Evolutionary conservation across 2,329 filamentous ascomycete species (phyloP), one percentile per base, ranked within the genome.

Genomic region (Colletotrichum navitas): DNA sequence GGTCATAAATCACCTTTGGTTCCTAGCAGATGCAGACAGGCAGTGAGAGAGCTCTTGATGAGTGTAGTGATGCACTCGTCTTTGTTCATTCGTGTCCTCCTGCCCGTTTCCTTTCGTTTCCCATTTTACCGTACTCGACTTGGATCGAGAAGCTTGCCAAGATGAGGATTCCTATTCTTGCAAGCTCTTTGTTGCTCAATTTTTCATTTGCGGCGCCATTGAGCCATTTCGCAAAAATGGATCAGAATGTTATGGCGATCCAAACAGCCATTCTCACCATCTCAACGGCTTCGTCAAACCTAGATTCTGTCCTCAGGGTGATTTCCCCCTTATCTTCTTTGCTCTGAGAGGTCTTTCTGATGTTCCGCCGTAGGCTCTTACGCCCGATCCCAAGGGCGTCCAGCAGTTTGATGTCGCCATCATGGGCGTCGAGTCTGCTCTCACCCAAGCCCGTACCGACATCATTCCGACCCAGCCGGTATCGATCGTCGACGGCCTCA

Each of bases 401-500:
- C 24, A n/a, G 16, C 61, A 55, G 24, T 62, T 74, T 1, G 24
- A 2, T 3, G 45, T 52, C 4, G 69, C 72, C 1, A 32, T 60
- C 10, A 29, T 68, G 45, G 65, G 43, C 21, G 49, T 74, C 16
- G 72, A 74, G 36, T 43, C 52, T 21, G 72, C 72, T 11, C 69
- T 74, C 26, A 58, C 68, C 12, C 64, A 74, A 21, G 72, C 64
- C 18, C 64, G 65, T 1, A 39, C 39, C 45, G 65, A 73, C 26
- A 36, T 69, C 51, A 5, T 73, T 8, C 73, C 72, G 16, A 74
- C 75, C 7, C 67, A 73, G 36, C 72, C 74, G n/a, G 75, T 79
- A 36, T 76, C 75, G 1, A 52, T 79, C 2, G 73, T 75, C n/a
- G 77, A 74, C 10, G 76, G 72, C 7, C 68, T 75, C 11, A 51